Percentiles rank a stretch among this genome's conserved stretches.
Conservation (phyloP, 2,329 filamentous ascomycete genomes). For the Aspergillus candidus region DNA sequence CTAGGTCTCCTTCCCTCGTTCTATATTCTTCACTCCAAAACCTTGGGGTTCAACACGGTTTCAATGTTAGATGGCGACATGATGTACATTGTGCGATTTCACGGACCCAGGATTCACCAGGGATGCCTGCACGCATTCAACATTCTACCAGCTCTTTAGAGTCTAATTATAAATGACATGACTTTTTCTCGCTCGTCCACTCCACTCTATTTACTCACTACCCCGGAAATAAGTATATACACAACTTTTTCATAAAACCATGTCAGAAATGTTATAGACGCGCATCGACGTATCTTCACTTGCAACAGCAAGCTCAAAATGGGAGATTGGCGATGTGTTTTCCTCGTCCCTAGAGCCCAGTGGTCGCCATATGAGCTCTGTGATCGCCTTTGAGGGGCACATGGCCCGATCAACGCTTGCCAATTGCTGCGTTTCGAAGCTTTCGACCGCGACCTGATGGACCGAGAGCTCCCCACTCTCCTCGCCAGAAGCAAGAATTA, state of each 20-base stretch:
- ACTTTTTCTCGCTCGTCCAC: slow-evolving; percentile 1
- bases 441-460: slow-evolving; percentile 32
- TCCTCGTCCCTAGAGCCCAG: slow-evolving; percentile 4
- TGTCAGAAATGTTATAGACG: slow-evolving; percentile 32
- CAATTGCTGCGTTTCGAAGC: slow-evolving; percentile 24
- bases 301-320: slow-evolving; percentile 38
- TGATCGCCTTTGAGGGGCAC: slow-evolving; percentile 58
- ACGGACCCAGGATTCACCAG: slow-evolving; percentile 14
- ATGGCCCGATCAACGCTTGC: slow-evolving; percentile 32
- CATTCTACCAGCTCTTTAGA: slow-evolving; percentile 22
- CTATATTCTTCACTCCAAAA: slow-evolving; percentile 6
- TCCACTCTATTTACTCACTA: slow-evolving; percentile 4
- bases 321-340: neutral
- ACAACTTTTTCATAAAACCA: slow-evolving; percentile 20
- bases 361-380: slow-evolving; percentile 66
- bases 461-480: slow-evolving; percentile 44
- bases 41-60: slow-evolving; percentile 21
- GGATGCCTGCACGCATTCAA: slow-evolving; percentile 21
- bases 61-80: slow-evolving; percentile 12
- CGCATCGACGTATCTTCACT: slow-evolving; percentile 42
- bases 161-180: slow-evolving; percentile 3
- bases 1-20: slow-evolving; percentile 8
- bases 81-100: slow-evolving; percentile 14
- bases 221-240: slow-evolving; percentile 10
- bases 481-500: slow-evolving; percentile 42